Percentiles rank a stretch among this genome's conserved stretches.
Evolutionary conservation across 108 stramenopile species (phyloP).

Genomic region (Cyclotella baltica): DNA sequence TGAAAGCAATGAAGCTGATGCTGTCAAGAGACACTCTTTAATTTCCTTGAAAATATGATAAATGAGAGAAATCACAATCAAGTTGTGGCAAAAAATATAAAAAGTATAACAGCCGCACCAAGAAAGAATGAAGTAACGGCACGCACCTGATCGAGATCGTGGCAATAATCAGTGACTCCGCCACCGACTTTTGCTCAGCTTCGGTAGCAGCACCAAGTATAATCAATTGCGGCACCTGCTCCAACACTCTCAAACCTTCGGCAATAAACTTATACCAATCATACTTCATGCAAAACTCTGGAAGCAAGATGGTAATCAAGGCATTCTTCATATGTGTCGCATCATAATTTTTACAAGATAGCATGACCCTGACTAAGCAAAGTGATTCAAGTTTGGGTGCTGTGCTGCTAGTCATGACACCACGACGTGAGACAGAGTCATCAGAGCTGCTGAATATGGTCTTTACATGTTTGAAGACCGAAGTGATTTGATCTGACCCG

Average conservation of each 20-base stretch:
- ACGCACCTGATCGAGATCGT: constrained; percentile 96
- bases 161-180: constrained; percentile 81
- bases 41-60: too few relatives aligned
- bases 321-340: constrained; percentile 63
- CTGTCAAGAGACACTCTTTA: constrained; percentile 89
- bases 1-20: constrained; percentile 69
- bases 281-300: constrained; percentile 81
- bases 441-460: constrained; percentile 58
- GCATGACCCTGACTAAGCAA: constrained; percentile 75
- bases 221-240: constrained; percentile 73
- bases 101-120: too few relatives aligned
- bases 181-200: constrained; percentile 59
- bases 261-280: constrained; percentile 99
- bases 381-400: constrained; percentile 93
- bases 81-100: too few relatives aligned
- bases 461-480: constrained; percentile 73
- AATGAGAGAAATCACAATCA: too few relatives aligned
- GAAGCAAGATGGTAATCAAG: constrained; percentile 59
- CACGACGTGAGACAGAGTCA: constrained; percentile 38
- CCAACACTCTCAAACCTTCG: constrained; percentile 89
- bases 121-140: too few relatives aligned
- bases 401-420: constrained; percentile 71
- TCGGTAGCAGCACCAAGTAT: constrained; percentile 52
- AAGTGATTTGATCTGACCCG: constrained; percentile 64
- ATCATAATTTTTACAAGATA: constrained; percentile 64